phyloP scores from a whole-genome alignment of 202 grass and related monocot genomes.

The Zizania palustris region DNA sequence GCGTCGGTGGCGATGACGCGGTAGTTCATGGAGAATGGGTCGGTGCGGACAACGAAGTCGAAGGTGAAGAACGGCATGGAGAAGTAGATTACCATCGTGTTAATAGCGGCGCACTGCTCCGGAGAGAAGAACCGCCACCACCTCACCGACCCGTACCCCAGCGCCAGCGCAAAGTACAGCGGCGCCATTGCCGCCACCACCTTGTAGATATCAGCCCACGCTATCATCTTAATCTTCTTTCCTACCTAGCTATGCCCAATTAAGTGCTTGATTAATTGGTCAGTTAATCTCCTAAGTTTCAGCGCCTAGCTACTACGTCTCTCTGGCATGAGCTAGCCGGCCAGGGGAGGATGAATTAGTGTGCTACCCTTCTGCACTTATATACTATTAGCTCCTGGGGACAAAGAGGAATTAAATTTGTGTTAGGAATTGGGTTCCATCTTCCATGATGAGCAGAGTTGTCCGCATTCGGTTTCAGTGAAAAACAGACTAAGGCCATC shows the following conservation, averaged over 20 bases:
- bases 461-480: neutral
- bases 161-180: constrained; percentile 68
- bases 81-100: constrained; percentile 66
- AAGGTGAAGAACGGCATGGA: constrained; percentile 81
- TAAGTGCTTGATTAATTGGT: neutral
- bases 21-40: constrained; percentile 65
- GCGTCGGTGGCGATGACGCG: constrained; percentile 72
- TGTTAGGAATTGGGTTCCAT: neutral
- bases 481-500: neutral
- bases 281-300: too few relatives aligned
- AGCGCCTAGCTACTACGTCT: neutral
- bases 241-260: neutral
- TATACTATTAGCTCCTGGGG: neutral
- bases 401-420: constrained; percentile 1
- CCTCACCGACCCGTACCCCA: constrained; percentile 63
- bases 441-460: neutral
- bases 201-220: constrained; percentile 62
- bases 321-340: constrained; percentile 7
- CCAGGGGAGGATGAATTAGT: neutral
- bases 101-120: constrained; percentile 68
- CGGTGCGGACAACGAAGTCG: constrained; percentile 57
- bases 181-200: constrained; percentile 76
- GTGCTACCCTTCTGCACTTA: neutral
- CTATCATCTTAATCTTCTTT: constrained; percentile 49
- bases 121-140: constrained; percentile 74